Conservation (phyloP, 2,329 filamentous ascomycete genomes). For the Tolypocladium album region DNA sequence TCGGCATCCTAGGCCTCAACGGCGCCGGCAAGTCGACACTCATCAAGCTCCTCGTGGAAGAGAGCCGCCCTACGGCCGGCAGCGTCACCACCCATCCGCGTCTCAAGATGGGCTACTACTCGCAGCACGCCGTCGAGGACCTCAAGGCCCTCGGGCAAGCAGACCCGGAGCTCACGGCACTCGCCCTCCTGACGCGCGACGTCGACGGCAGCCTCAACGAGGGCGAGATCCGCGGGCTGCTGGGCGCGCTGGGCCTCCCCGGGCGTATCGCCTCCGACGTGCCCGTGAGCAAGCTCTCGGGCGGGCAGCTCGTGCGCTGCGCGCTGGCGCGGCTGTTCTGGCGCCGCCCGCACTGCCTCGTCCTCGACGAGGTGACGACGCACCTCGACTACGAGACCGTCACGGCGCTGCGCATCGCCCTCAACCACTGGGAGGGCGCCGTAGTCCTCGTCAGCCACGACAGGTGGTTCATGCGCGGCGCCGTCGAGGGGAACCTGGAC, state of each 20-base stretch:
- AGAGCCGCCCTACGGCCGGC: constrained; percentile 47
- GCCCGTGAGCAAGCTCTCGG: constrained; percentile 61
- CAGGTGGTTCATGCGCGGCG: constrained; percentile 66
- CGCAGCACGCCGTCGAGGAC: constrained; percentile 66
- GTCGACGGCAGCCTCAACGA: constrained; percentile 45
- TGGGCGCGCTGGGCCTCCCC: constrained; percentile 59
- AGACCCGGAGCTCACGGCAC: constrained; percentile 48
- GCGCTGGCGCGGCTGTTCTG: constrained; percentile 61
- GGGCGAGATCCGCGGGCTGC: constrained; percentile 54
- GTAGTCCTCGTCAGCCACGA: constrained; percentile 74
- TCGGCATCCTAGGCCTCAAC: constrained; percentile 70
- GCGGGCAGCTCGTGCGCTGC: constrained; percentile 61
- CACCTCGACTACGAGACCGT: constrained; percentile 80
- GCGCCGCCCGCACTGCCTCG: constrained; percentile 57
- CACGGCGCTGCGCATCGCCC: constrained; percentile 54
- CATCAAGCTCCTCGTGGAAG: constrained; percentile 57
- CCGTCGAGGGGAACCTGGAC: constrained; percentile 36
- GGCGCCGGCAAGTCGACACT: constrained; percentile 76
- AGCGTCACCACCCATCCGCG: constrained; percentile 56
- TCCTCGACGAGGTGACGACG: constrained; percentile 75
- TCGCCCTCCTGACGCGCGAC: constrained; percentile 50
- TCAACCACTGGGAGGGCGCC: constrained; percentile 61
- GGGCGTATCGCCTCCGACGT: constrained; percentile 64
- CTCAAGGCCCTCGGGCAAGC: constrained; percentile 44
- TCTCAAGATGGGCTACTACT: constrained; percentile 64